Evolutionary conservation across 2,329 filamentous ascomycete species (phyloP).

Genomic region (Ascochyta lentis): DNA sequence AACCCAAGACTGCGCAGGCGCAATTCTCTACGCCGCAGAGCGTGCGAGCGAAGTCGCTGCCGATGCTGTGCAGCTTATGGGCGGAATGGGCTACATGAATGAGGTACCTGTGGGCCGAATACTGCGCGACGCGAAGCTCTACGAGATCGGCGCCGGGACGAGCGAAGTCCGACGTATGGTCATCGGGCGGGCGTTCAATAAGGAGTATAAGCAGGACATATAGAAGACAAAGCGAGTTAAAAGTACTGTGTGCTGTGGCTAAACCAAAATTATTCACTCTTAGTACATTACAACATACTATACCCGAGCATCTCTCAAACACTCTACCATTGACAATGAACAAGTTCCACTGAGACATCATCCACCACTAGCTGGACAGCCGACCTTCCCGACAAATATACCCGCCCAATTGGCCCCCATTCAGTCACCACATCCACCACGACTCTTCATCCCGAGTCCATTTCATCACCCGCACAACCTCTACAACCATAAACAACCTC

Average conservation of each 20-base stretch:
- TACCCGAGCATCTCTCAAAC: too few species aligned
- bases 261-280: too few species aligned
- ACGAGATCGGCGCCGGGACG: slow-evolving; percentile 96
- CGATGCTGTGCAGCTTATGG: slow-evolving; percentile 89
- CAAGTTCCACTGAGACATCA: too few species aligned
- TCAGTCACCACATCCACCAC: too few species aligned
- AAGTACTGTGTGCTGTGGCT: neutral
- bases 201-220: slow-evolving; percentile 65
- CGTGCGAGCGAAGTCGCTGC: slow-evolving; percentile 84
- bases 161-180: slow-evolving; percentile 95
- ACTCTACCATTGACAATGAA: too few species aligned
- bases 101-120: slow-evolving; percentile 91
- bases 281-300: too few species aligned
- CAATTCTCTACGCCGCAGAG: slow-evolving; percentile 92
- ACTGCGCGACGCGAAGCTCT: slow-evolving; percentile 79
- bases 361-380: too few species aligned
- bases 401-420: too few species aligned
- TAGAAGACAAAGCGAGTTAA: neutral
- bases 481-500: too few species aligned
- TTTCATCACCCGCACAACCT: too few species aligned
- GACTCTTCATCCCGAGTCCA: too few species aligned
- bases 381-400: too few species aligned
- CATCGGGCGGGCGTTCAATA: slow-evolving; percentile 90
- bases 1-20: slow-evolving; percentile 93
- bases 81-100: slow-evolving; percentile 95